Evolutionary conservation across 495 filamentous ascomycete species (phyloP), one percentile per base, ranked within the genome.

Genomic region (Hamigera avellanea): DNA sequence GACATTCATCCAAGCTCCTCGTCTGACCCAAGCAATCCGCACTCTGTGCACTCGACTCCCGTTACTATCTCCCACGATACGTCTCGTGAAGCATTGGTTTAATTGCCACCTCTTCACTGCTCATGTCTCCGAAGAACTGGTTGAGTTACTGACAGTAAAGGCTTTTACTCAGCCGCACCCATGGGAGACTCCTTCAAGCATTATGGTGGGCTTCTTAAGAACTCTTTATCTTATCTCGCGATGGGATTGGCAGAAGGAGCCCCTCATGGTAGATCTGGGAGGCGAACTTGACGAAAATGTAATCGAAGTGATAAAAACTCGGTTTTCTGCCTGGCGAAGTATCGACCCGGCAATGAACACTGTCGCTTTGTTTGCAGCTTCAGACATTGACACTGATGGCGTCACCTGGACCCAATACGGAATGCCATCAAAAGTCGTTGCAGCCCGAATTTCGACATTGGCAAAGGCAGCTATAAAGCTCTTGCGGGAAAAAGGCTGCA

Each of bases 41-140:
- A 82, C 77, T 9, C 70, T 86, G 30, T 86, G 78, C 50, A 93
- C 83, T 5, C 75, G 86, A 16, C 82, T 85, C 44, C 83, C 86
- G 1, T 63, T 83, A 5, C 57, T 98, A 26, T 91, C 86, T 12
- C 75, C 83, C 1, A 83, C 85, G 3, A 81, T 95, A 37, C 81
- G 89, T n/a, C 68, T 95, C 4, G 62, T 84, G 25, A 96, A 96
- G 57, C 67, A 75, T 44, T 98, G 91, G 91, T 91, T 95, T 50
- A 73, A 74, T 44, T 69, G 70, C 1, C 91, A 98, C 45, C 76
- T 91, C 28, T 75, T 98, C 14, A 68, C 72, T 0, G 66, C 63
- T 19, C 83, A 95, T 45, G 64, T 96, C 50, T 67, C 66, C 19
- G 77, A 86, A 14, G 86, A 89, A 50, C 54, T 95, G 19, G 70